phyloP scores from a whole-genome alignment of 768 basidiomycete species.

The Leucocoprinus sp. region DNA sequence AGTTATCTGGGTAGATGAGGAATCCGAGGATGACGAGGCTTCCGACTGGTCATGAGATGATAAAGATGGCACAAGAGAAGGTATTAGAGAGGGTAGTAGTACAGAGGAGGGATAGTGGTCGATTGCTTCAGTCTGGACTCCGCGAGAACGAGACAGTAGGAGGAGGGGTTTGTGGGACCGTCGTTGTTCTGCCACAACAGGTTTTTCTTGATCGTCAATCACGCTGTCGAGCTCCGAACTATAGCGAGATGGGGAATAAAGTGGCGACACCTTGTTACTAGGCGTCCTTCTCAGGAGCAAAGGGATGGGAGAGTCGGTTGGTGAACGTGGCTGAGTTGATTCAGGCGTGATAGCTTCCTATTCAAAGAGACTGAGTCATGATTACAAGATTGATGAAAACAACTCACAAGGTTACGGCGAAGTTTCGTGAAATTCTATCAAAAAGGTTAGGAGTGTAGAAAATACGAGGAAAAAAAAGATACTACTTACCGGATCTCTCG shows the following conservation, averaged over 20 bases:
- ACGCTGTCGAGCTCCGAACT: conserved; percentile 39
- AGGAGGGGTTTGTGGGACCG: conserved; percentile 36
- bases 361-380: not conserved
- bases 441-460: not conserved
- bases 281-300: conserved; percentile 25
- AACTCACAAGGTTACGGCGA: conserved; percentile 7
- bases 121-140: conserved; percentile 58
- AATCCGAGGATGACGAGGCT: conserved; percentile 57
- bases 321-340: conserved; percentile 34
- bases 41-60: conserved; percentile 61
- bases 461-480: not conserved
- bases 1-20: conserved; percentile 47
- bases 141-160: conserved; percentile 53
- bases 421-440: conserved; percentile 4
- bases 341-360: conserved; percentile 40
- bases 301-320: conserved; percentile 26
- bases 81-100: conserved; percentile 24
- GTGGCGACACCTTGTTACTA: conserved; percentile 21
- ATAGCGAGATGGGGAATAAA: conserved; percentile 24
- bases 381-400: not conserved
- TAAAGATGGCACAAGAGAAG: conserved; percentile 30
- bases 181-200: conserved; percentile 25
- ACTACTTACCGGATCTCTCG: conserved; percentile 26
- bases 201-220: conserved; percentile 23
- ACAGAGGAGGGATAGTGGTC: conserved; percentile 17